Evolutionary conservation across 2,329 filamentous ascomycete species (phyloP), one percentile per base, ranked within the genome.

Genomic region (Aulographum hederae): DNA sequence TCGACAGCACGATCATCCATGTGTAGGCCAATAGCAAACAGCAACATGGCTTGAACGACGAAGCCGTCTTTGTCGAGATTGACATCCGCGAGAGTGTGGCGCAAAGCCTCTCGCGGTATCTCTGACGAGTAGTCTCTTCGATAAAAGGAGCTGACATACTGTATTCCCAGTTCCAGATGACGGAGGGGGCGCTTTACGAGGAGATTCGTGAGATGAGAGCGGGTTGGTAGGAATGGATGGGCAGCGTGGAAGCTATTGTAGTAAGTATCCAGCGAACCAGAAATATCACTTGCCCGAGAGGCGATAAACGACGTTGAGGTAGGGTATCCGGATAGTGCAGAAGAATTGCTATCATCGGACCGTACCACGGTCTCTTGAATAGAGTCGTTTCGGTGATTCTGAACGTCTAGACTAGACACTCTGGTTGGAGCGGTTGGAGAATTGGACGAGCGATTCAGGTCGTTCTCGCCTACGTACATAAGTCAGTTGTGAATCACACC

Each of bases 1-100:
- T 70, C 65, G 27, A 78, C 72, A 40, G 84, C 67, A 43, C 76
- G 77, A 39, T 68, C 72, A 4, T 80, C 79, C 6, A 34, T 34
- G 46, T 93, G 80, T 5, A 92, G 61, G 0, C 73, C 74, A 38
- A 93, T 73, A 15, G 82, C 65, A 33, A 82, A 67, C 3, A 93
- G 60, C 28, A 92, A 54, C 47, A 89, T 63, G 3, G 80, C 73
- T 54, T 93, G 85, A 1, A 91, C 71, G 3, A 74, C 57, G 46
- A 71, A 80, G 0, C 46, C 47, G 32, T 56, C 51, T 35, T 46
- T 45, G 18, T 45, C 34, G 19, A 45, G 46, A 26, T 43, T 45
- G 13, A 46, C 46, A 28, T 41, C 48, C 31, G 46, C 36, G 28
- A 55, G 44, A 8, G 45, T 34, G 18, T 44, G 45, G 16, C 49